A percentile compares a stretch with the other conserved stretches of the same genome.
phyloP scores from a whole-genome alignment of 2,329 filamentous ascomycete genomes.

The Neonectria faginata region DNA sequence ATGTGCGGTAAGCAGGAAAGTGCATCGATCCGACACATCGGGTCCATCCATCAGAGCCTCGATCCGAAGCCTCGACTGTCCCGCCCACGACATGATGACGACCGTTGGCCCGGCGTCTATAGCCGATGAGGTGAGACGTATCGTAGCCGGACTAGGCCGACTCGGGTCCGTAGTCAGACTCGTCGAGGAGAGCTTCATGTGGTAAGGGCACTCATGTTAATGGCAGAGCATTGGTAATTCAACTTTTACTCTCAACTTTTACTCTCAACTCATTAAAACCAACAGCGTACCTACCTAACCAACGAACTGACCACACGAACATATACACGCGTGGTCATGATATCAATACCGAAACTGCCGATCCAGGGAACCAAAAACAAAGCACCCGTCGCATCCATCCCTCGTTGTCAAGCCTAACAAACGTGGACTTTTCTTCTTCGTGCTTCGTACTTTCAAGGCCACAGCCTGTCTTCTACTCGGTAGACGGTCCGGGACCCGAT shows the following conservation, averaged over 20 bases:
- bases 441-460: slow-evolving; percentile 2
- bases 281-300: background rate
- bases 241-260: background rate
- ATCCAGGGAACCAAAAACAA: background rate
- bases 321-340: background rate
- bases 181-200: slow-evolving; percentile 12
- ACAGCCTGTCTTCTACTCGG: slow-evolving; percentile 24
- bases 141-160: slow-evolving; percentile 10
- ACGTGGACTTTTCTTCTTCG: background rate
- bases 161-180: slow-evolving; percentile 6
- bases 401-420: background rate
- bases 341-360: background rate
- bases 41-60: background rate
- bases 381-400: background rate
- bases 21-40: background rate
- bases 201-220: background rate
- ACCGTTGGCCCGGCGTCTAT: background rate
- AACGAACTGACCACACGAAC: slow-evolving; percentile 1
- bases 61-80: background rate
- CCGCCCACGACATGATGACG: too few relatives aligned
- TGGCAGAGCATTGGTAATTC: too few relatives aligned
- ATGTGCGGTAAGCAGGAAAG: background rate
- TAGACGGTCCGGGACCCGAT: slow-evolving; percentile 25
- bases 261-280: background rate
- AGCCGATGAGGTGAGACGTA: slow-evolving; percentile 10